Evolutionary conservation across 2,329 filamentous ascomycete species (phyloP).

Genomic region (Colletotrichum gigasporum): DNA sequence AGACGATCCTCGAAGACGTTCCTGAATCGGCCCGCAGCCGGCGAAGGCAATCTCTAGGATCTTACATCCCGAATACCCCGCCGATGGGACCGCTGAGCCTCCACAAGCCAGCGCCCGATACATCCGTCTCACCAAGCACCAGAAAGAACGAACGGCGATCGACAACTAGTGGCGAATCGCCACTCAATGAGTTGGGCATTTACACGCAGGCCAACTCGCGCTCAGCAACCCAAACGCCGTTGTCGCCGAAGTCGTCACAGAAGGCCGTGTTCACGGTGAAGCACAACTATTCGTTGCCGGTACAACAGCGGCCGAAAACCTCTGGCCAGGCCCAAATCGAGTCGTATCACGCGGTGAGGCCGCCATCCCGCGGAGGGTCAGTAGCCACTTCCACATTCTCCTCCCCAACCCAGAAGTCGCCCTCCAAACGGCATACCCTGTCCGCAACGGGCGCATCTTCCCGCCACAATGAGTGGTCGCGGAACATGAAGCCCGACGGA

Average conservation of each 20-base stretch:
- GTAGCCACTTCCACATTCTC: constrained; percentile 27
- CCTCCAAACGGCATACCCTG: constrained; percentile 20
- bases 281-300: constrained; percentile 32
- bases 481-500: background rate
- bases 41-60: constrained; percentile 28
- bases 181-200: constrained; percentile 12
- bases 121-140: background rate
- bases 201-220: constrained; percentile 8
- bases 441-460: constrained; percentile 6
- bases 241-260: constrained; percentile 29
- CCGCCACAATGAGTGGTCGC: constrained; percentile 13
- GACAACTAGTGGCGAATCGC: background rate
- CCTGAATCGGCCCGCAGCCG: constrained; percentile 3
- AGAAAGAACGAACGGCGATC: constrained; percentile 8
- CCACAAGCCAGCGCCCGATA: background rate
- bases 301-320: constrained; percentile 23
- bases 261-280: constrained; percentile 37
- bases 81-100: background rate
- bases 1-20: constrained; percentile 21
- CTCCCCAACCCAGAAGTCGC: constrained; percentile 29
- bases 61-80: constrained; percentile 27
- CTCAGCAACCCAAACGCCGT: constrained; percentile 3
- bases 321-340: constrained; percentile 11
- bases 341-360: constrained; percentile 19
- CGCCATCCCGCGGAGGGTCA: constrained; percentile 32